Evolutionary conservation across 495 filamentous ascomycete species (phyloP), one percentile per base, ranked within the genome.

Genomic region (Pseudotulostoma volvatum): DNA sequence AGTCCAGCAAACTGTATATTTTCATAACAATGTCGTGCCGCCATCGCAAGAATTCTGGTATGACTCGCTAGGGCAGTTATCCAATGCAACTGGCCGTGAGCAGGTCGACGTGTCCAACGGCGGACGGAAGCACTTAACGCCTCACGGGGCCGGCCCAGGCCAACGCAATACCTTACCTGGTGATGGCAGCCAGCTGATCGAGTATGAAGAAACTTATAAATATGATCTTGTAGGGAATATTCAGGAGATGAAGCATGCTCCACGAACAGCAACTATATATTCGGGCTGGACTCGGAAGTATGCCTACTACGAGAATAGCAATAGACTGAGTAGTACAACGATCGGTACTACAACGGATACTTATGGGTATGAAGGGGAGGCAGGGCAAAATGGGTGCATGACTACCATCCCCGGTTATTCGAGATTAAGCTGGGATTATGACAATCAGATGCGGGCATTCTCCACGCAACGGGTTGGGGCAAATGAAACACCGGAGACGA

Each of bases 81-180:
- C 55, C 20, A 17, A 53, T 16, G 52, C 60, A 1, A 49, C 50
- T 2, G 60, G 60, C 3, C n/a, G n/a, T n/a, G n/a, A n/a, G n/a
- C n/a, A n/a, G n/a, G n/a, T n/a, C n/a, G n/a, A n/a, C n/a, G n/a
- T n/a, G n/a, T n/a, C n/a, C n/a, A n/a, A n/a, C n/a, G n/a, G n/a
- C n/a, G n/a, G n/a, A n/a, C n/a, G n/a, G n/a, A n/a, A n/a, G n/a
- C n/a, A n/a, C n/a, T n/a, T n/a, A n/a, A n/a, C n/a, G n/a, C n/a
- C n/a, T n/a, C n/a, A n/a, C n/a, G n/a, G n/a, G n/a, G n/a, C n/a
- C n/a, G n/a, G n/a, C n/a, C n/a, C n/a, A n/a, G n/a, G n/a, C n/a
- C n/a, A n/a, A n/a, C n/a, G n/a, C n/a, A n/a, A n/a, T n/a, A n/a
- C n/a, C n/a, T n/a, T n/a, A n/a, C n/a, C n/a, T n/a, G n/a, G n/a